These are phyloP conservation scores for Silene conica DNA, from an alignment of 148 eudicot genomes.

Conservation along the genomic window DNA sequence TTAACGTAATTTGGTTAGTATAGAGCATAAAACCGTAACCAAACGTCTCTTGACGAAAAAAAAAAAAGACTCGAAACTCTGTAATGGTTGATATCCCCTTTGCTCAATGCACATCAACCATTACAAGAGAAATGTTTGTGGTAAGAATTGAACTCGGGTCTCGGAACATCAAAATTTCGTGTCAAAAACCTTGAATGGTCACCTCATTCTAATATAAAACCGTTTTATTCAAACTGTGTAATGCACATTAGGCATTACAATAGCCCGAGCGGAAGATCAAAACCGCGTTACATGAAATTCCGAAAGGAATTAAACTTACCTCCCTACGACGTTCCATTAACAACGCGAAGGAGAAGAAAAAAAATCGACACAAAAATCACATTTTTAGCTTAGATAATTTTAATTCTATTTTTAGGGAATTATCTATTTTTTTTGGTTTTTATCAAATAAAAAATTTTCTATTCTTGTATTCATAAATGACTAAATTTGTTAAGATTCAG, in stretches of 20 bases:
- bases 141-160: too few species aligned
- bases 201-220: not conserved
- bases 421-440: not conserved
- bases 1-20: constrained; percentile 1
- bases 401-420: constrained; percentile 5
- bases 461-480: constrained; percentile 5
- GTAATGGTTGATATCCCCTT: constrained; percentile 41
- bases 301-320: constrained; percentile 12
- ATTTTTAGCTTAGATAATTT: constrained; percentile 4
- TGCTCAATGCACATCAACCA: constrained; percentile 8
- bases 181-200: not conserved
- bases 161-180: not conserved
- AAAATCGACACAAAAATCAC: not conserved
- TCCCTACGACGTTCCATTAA: constrained; percentile 23
- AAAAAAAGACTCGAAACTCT: constrained; percentile 10
- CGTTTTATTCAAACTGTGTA: constrained; percentile 14
- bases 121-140: too few species aligned
- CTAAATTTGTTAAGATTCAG: not conserved
- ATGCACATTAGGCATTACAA: constrained; percentile 33
- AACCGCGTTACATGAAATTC: not conserved
- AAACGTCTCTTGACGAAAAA: too few species aligned
- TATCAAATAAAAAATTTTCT: constrained; percentile 7
- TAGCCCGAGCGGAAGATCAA: not conserved
- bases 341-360: constrained; percentile 3
- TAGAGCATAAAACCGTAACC: not conserved